Conservation (phyloP, 257 asterid species). For the Craterostigma plantagineum region DNA sequence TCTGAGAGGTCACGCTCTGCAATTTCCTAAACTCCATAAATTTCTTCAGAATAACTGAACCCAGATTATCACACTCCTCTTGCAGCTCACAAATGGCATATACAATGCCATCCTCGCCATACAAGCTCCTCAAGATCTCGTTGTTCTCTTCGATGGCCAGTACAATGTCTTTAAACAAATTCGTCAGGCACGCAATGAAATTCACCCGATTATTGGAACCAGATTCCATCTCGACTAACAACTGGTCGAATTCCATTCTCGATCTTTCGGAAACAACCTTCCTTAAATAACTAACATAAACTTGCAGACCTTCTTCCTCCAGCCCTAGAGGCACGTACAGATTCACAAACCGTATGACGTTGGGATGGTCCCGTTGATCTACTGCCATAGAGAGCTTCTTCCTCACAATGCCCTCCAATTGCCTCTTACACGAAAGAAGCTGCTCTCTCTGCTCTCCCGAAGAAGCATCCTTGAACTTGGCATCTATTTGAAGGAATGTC, state of each 20-base stretch:
- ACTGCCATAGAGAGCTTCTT: conserved; percentile 46
- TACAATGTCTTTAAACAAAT: conserved; percentile 75
- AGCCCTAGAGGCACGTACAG: conserved; percentile 58
- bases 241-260: conserved; percentile 57
- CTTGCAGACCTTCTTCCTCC: conserved; percentile 86
- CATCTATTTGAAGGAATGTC: conserved; percentile 69
- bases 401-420: conserved; percentile 57
- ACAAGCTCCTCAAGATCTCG: conserved; percentile 56
- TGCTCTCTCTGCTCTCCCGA: conserved; percentile 73
- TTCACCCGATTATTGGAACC: conserved; percentile 22
- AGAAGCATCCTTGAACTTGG: conserved; percentile 54
- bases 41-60: conserved; percentile 54
- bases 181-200: conserved; percentile 61
- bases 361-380: conserved; percentile 68
- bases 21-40: conserved; percentile 65
- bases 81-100: conserved; percentile 87
- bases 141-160: conserved; percentile 79
- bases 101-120: conserved; percentile 90
- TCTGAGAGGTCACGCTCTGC: conserved; percentile 59
- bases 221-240: conserved; percentile 39
- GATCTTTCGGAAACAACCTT: conserved; percentile 61
- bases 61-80: conserved; percentile 88
- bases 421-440: conserved; percentile 62
- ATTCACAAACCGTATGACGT: conserved; percentile 58
- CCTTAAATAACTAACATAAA: conserved; percentile 46